These are phyloP conservation scores for Malus sylvestris DNA, from an alignment of 306 rosid species.

Conservation along the genomic window DNA sequence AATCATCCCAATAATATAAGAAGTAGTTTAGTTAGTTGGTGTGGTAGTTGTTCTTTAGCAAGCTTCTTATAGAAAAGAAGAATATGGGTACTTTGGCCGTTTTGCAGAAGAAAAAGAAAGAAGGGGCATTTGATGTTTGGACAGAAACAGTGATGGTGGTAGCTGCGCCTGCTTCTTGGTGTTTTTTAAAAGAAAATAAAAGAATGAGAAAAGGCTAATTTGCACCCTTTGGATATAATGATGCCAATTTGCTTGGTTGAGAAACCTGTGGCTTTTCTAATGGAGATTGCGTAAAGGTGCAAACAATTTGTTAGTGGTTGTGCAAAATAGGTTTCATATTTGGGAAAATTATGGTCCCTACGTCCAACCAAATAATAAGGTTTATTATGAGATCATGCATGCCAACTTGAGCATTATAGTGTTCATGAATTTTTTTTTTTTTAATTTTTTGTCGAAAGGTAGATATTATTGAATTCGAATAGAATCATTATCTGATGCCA, in stretches of 20 bases:
- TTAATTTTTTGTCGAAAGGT: not conserved
- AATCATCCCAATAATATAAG: not conserved
- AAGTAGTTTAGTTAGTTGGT: slow-evolving; percentile 41
- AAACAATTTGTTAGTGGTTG: slow-evolving; percentile 13
- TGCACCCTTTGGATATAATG: not conserved
- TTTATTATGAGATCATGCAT: not conserved
- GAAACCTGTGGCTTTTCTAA: slow-evolving; percentile 18
- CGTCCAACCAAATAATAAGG: slow-evolving; percentile 5
- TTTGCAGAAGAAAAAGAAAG: not conserved
- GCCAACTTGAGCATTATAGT: not conserved
- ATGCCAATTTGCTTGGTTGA: slow-evolving; percentile 27
- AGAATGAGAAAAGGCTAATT: not conserved
- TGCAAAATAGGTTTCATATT: slow-evolving; percentile 9
- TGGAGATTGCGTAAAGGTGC: slow-evolving; percentile 24
- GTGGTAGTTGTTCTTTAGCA: slow-evolving; percentile 27
- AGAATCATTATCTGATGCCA: no score
- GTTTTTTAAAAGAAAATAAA: not conserved
- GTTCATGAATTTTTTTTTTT: slow-evolving; percentile 14
- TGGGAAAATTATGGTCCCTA: slow-evolving; percentile 24
- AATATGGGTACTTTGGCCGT: not conserved
- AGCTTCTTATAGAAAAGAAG: not conserved
- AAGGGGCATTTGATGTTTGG: not conserved
- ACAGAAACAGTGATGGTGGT: slow-evolving; percentile 6
- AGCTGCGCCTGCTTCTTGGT: not conserved
- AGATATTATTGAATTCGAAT: no score